Conservation (phyloP, 257 asterid species). For the Solanum virginianum region DNA sequence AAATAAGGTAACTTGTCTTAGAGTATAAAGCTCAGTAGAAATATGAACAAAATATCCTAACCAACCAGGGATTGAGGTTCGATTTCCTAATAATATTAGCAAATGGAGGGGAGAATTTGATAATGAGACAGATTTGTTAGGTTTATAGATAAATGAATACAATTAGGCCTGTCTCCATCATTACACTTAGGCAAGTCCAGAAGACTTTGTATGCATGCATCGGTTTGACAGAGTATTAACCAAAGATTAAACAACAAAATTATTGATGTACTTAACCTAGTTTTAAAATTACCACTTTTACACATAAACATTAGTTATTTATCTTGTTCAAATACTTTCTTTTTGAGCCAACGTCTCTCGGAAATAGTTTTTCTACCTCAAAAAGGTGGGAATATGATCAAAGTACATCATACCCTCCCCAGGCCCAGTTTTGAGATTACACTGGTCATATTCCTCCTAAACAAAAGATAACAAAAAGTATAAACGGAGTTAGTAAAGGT, state of each 20-base stretch:
- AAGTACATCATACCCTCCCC: background rate
- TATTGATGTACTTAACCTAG: background rate
- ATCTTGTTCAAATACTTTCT: background rate
- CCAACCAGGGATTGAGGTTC: background rate
- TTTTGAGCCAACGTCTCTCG: background rate
- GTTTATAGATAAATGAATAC: background rate
- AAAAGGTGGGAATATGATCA: background rate
- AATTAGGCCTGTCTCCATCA: conserved; percentile 1
- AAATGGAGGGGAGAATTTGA: background rate
- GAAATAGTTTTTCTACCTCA: background rate
- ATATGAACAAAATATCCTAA: background rate
- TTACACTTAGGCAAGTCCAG: background rate
- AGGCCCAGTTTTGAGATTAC: background rate
- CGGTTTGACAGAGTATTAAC: background rate
- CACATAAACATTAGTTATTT: background rate
- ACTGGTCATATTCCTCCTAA: background rate
- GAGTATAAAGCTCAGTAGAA: background rate
- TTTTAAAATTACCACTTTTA: background rate
- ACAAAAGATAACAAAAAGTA: background rate
- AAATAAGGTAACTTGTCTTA: background rate
- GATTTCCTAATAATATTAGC: background rate
- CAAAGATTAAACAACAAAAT: background rate
- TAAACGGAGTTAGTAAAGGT: background rate
- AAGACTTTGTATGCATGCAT: background rate
- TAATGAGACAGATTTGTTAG: background rate